A percentile compares a stretch with the other conserved stretches of the same genome.
phyloP scores from a whole-genome alignment of 495 filamentous ascomycete genomes.

The Podospora fimiseda region DNA sequence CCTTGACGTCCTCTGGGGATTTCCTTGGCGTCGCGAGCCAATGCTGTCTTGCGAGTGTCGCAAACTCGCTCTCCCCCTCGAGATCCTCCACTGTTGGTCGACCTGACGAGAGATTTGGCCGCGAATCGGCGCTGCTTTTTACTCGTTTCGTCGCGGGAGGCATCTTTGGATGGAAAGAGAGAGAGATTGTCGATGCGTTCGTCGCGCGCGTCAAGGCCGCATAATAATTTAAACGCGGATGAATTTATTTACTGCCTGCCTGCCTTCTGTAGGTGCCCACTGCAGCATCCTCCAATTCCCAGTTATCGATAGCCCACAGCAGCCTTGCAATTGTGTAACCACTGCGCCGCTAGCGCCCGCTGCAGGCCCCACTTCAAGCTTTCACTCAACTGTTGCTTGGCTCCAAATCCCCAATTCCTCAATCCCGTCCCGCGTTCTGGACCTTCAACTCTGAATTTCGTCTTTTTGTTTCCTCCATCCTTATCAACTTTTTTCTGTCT shows the following conservation, averaged over 20 bases:
- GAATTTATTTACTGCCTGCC: neutral
- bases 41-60: conserved; percentile 71
- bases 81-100: conserved; percentile 42
- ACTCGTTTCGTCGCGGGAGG: conserved; percentile 45
- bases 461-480: too few relatives aligned
- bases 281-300: too few relatives aligned
- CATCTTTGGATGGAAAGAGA: conserved; percentile 26
- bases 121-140: conserved; percentile 37
- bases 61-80: conserved; percentile 74
- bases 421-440: too few relatives aligned
- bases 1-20: conserved; percentile 24
- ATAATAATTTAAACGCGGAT: too few relatives aligned
- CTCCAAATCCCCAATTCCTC: too few relatives aligned
- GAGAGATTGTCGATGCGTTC: conserved; percentile 6
- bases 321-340: too few relatives aligned
- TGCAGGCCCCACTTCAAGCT: too few relatives aligned
- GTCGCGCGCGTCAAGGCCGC: conserved; percentile 9
- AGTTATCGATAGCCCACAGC: too few relatives aligned
- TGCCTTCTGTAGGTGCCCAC: neutral
- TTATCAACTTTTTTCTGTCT: too few relatives aligned
- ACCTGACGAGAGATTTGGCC: conserved; percentile 31
- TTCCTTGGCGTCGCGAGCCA: conserved; percentile 66
- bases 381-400: too few relatives aligned
- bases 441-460: too few relatives aligned
- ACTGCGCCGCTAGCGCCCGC: too few relatives aligned